A percentile compares a stretch with the other conserved stretches of the same genome.
Conservation (phyloP, 768 basidiomycete genomes). For the Ramaria sp. region DNA sequence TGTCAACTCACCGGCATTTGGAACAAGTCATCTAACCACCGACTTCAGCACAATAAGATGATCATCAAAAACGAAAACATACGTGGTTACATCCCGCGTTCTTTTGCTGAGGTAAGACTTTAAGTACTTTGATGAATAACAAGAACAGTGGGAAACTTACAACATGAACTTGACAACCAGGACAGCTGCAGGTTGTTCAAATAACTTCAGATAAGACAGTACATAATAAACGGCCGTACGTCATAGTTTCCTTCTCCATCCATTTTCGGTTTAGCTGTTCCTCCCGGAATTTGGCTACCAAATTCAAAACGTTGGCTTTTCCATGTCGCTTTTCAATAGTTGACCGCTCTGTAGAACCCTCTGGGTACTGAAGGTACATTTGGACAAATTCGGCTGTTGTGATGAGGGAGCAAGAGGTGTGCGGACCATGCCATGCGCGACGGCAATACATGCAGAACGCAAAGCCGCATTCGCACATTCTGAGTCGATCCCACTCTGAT, state of each 20-base stretch:
- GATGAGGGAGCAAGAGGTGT: constrained; percentile 58
- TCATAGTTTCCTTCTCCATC: constrained; percentile 57
- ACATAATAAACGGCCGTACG: constrained; percentile 15
- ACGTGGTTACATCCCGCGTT: constrained; percentile 83
- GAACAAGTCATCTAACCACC: constrained; percentile 59
- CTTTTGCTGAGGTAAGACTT: constrained; percentile 31
- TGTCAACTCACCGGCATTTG: constrained; percentile 35
- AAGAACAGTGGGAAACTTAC: constrained; percentile 21
- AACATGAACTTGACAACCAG: constrained; percentile 61
- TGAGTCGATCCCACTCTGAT: constrained; percentile 59
- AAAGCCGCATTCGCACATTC: constrained; percentile 66
- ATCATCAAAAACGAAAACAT: constrained; percentile 24
- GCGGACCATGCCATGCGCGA: constrained; percentile 81
- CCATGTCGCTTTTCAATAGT: constrained; percentile 59
- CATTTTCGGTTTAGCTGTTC: constrained; percentile 66
- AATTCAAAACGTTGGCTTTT: constrained; percentile 41
- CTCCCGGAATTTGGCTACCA: constrained; percentile 58
- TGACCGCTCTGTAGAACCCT: constrained; percentile 37
- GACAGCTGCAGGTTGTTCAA: constrained; percentile 29
- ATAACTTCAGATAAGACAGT: neutral
- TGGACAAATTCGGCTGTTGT: constrained; percentile 53
- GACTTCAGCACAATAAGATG: constrained; percentile 15
- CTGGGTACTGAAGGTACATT: constrained; percentile 52
- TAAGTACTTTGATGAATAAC: neutral
- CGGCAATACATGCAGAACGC: constrained; percentile 80